These are phyloP conservation scores for Botryotinia globosa DNA, from an alignment of 2,329 filamentous ascomycete genomes.

Conservation along the genomic window DNA sequence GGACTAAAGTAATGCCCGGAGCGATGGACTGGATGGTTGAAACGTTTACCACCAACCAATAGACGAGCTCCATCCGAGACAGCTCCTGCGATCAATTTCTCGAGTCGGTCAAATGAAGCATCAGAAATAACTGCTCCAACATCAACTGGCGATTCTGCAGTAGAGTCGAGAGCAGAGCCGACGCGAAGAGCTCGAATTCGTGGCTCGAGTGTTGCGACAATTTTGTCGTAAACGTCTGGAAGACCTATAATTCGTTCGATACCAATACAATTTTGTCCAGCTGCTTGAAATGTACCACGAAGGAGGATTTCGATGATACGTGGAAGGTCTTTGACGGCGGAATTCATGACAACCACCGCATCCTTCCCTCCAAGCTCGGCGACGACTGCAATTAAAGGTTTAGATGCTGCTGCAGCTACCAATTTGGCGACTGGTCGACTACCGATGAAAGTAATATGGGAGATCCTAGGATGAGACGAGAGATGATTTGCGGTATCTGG, in stretches of 20 bases:
- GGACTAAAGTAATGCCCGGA: constrained; percentile 88
- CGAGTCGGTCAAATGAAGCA: constrained; percentile 70
- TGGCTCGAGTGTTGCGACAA: constrained; percentile 68
- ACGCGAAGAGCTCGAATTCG: constrained; percentile 72
- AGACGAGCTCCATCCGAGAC: constrained; percentile 76
- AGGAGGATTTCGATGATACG: constrained; percentile 80
- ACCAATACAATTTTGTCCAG: constrained; percentile 96
- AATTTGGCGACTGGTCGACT: constrained; percentile 82
- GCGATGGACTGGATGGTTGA: constrained; percentile 68
- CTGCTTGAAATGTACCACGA: constrained; percentile 89
- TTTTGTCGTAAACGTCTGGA: constrained; percentile 68
- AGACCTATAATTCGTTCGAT: constrained; percentile 89
- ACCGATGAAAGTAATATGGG: constrained; percentile 94
- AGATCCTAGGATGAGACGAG: constrained; percentile 79
- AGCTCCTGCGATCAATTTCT: constrained; percentile 73
- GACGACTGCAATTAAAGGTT: constrained; percentile 79
- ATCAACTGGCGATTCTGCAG: constrained; percentile 58
- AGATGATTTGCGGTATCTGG: constrained; percentile 76
- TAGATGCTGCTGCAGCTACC: constrained; percentile 83
- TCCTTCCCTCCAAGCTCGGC: constrained; percentile 96
- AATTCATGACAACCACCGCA: constrained; percentile 84
- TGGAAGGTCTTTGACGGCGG: constrained; percentile 58
- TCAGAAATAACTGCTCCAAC: constrained; percentile 88
- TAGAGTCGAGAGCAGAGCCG: constrained; percentile 61
- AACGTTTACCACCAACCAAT: constrained; percentile 72